phyloP scores from a whole-genome alignment of 768 basidiomycete genomes.

The Naganishia kalamii region DNA sequence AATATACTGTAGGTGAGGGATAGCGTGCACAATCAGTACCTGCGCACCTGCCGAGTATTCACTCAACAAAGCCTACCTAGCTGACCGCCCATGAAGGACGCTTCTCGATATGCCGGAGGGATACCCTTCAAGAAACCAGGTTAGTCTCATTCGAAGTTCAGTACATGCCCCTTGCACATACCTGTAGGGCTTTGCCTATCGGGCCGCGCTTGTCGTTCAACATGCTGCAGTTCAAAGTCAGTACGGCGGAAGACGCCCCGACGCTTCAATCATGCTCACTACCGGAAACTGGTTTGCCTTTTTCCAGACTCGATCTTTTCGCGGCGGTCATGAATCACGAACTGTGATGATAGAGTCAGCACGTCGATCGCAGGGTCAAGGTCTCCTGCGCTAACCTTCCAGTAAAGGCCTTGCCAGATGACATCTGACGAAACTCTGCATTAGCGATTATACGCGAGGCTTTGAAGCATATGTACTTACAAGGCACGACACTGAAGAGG shows the following conservation, averaged over 20 bases:
- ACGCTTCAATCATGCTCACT: constrained; percentile 29
- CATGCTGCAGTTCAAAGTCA: constrained; percentile 46
- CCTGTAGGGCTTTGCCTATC: constrained; percentile 66
- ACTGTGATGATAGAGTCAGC: constrained; percentile 45
- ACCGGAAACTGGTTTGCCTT: constrained; percentile 83
- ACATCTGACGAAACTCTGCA: constrained; percentile 55
- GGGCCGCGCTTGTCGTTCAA: constrained; percentile 78
- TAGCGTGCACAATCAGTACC: background rate
- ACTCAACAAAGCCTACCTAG: constrained; percentile 52
- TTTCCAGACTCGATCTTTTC: constrained; percentile 86
- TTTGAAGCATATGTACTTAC: constrained; percentile 51
- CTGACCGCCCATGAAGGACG: constrained; percentile 77
- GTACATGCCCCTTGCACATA: constrained; percentile 15
- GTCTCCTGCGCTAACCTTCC: constrained; percentile 53
- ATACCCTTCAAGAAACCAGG: constrained; percentile 38
- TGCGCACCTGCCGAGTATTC: background rate
- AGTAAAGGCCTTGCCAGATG: constrained; percentile 88
- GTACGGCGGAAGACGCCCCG: background rate
- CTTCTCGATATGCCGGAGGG: constrained; percentile 59
- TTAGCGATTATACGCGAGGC: background rate
- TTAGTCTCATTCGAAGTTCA: background rate
- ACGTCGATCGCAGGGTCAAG: background rate
- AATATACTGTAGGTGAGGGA: constrained; percentile 57
- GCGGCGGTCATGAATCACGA: constrained; percentile 78
- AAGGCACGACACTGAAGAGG: constrained; percentile 72